These are phyloP conservation scores for Gaultheria prostrata DNA, from an alignment of 148 eudicot species.

Conservation along the genomic window DNA sequence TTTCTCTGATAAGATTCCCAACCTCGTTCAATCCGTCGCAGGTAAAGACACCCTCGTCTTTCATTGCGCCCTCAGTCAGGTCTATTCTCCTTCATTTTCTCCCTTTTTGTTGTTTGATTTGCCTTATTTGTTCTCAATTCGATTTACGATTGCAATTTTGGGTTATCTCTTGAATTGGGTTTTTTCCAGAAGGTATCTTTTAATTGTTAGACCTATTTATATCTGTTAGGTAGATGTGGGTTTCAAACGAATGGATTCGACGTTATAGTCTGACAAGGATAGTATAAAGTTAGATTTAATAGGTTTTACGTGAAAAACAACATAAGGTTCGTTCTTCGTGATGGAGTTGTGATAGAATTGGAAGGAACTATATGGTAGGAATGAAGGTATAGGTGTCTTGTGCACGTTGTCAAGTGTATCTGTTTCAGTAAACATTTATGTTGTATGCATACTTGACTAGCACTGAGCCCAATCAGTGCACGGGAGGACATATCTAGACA, in stretches of 20 bases:
- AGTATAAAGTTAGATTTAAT: background rate
- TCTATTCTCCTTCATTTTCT: slow-evolving; percentile 13
- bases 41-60: slow-evolving; percentile 88
- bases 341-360: background rate
- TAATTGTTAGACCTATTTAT: background rate
- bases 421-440: too few relatives aligned
- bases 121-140: background rate
- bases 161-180: background rate
- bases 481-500: too few relatives aligned
- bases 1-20: slow-evolving; percentile 68
- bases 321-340: background rate
- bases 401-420: too few relatives aligned
- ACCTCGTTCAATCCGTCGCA: slow-evolving; percentile 52
- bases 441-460: too few relatives aligned
- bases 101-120: background rate
- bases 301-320: background rate
- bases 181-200: background rate
- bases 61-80: slow-evolving; percentile 99
- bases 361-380: background rate
- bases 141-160: background rate
- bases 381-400: too few relatives aligned
- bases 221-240: background rate
- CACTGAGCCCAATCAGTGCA: too few relatives aligned
- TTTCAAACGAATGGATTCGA: background rate
- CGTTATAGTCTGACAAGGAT: background rate